Evolutionary conservation across 78 protist species (phyloP).

Genomic region (Dictyostelium capitatum): DNA sequence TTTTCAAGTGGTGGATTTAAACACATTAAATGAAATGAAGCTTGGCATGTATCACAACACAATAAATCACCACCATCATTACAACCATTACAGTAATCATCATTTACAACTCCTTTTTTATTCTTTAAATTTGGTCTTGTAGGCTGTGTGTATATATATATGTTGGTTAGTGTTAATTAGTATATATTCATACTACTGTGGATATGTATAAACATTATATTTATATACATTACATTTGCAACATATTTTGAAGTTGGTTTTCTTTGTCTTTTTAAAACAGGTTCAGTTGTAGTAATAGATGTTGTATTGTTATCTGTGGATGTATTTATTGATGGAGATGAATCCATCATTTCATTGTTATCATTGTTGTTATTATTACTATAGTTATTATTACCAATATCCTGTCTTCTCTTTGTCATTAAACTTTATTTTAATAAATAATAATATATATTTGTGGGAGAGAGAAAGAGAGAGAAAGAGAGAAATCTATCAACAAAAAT

Average conservation of each 20-base stretch:
- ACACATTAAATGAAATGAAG: slow-evolving; percentile 61
- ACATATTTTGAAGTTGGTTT: neutral
- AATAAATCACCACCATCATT: slow-evolving; percentile 74
- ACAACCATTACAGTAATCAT: slow-evolving; percentile 68
- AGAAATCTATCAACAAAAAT: too few relatives aligned
- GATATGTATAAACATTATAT: neutral
- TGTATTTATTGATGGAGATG: too few relatives aligned
- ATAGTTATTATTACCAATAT: too few relatives aligned
- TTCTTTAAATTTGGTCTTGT: neutral
- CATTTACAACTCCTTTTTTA: slow-evolving; percentile 45
- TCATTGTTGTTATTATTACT: too few relatives aligned
- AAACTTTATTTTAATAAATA: too few relatives aligned
- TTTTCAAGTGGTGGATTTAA: slow-evolving; percentile 65
- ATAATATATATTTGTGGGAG: too few relatives aligned
- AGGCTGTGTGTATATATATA: too few relatives aligned
- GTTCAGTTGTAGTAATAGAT: neutral
- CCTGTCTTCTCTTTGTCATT: neutral
- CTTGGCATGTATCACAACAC: slow-evolving; percentile 72
- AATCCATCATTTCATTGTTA: neutral
- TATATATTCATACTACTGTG: neutral
- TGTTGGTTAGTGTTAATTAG: too few relatives aligned
- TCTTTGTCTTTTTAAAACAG: neutral
- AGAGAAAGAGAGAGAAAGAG: too few relatives aligned
- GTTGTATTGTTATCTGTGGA: neutral
- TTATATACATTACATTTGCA: neutral